Evolutionary conservation across 2,329 filamentous ascomycete species (phyloP).

Genomic region (Passalora sequoiae): DNA sequence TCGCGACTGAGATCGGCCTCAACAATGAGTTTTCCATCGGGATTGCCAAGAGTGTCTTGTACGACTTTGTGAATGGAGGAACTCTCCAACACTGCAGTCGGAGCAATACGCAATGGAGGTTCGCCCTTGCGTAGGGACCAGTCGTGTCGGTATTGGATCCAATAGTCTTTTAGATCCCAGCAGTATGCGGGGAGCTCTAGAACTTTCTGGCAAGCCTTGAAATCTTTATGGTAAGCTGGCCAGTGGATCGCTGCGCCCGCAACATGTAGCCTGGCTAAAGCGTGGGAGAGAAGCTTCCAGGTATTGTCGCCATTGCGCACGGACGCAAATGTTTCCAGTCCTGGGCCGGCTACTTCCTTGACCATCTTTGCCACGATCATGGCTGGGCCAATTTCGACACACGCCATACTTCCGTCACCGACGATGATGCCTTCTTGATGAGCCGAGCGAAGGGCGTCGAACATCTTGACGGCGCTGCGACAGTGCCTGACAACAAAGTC

Average conservation of each 20-base stretch:
- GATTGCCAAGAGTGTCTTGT: constrained; percentile 1
- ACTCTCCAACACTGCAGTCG: not conserved
- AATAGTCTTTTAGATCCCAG: constrained; percentile 34
- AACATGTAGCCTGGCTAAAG: constrained; percentile 48
- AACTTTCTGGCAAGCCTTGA: constrained; percentile 34
- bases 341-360: constrained; percentile 9
- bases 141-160: constrained; percentile 32
- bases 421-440: constrained; percentile 28
- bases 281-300: constrained; percentile 49
- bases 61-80: constrained; percentile 8
- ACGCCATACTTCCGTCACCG: constrained; percentile 35
- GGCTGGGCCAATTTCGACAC: constrained; percentile 47
- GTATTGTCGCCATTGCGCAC: constrained; percentile 2
- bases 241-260: constrained; percentile 55
- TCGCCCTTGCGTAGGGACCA: constrained; percentile 25
- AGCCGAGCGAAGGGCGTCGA: constrained; percentile 19
- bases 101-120: constrained; percentile 27
- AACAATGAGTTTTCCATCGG: constrained; percentile 26
- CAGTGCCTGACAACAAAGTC: constrained; percentile 21
- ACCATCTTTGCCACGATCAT: constrained; percentile 31
- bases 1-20: constrained; percentile 40
- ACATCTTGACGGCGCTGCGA: constrained; percentile 41
- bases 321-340: constrained; percentile 5
- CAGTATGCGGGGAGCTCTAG: constrained; percentile 41
- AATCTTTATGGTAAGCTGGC: constrained; percentile 55